Percentiles rank a stretch among this genome's conserved stretches.
These are phyloP conservation scores for Podila epigama DNA, from an alignment of 192 early-diverging fungal species.

Conservation along the genomic window DNA sequence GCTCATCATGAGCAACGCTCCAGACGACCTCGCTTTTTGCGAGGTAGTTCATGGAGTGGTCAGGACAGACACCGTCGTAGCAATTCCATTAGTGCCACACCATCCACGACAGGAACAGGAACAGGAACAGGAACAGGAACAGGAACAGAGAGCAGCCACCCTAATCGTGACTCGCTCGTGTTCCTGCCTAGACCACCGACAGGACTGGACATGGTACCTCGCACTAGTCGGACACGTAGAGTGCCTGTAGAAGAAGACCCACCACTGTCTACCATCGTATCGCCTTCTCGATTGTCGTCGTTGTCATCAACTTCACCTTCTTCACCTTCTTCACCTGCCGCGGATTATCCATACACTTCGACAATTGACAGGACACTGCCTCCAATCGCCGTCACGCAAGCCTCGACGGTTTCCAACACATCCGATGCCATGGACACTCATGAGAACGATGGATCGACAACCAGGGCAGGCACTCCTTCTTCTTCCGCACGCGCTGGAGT, in stretches of 20 bases:
- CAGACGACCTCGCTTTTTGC: background rate
- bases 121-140: slow-evolving; percentile 1
- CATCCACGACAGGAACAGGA: background rate
- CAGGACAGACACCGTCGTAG: too few relatives aligned
- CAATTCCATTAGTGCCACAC: too few relatives aligned
- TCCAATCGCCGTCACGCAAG: background rate
- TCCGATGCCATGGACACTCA: background rate
- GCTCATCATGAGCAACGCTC: background rate
- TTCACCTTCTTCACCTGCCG: too few relatives aligned
- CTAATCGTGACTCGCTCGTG: too few relatives aligned
- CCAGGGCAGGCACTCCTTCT: background rate
- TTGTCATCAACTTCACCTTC: too few relatives aligned
- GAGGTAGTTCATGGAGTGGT: slow-evolving; percentile 1
- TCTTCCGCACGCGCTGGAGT: background rate
- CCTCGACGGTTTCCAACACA: background rate
- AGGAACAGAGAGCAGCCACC: background rate
- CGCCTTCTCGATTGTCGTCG: background rate
- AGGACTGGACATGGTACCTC: slow-evolving; percentile 2
- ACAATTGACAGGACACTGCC: background rate
- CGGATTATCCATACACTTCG: background rate
- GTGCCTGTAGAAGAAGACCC: background rate
- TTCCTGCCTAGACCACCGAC: background rate
- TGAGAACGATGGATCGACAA: background rate
- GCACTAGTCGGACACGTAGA: background rate
- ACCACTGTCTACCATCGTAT: background rate